Base-by-base conservation (phyloP, 2,329 filamentous ascomycete species). In the Xylaria sp. region DNA sequence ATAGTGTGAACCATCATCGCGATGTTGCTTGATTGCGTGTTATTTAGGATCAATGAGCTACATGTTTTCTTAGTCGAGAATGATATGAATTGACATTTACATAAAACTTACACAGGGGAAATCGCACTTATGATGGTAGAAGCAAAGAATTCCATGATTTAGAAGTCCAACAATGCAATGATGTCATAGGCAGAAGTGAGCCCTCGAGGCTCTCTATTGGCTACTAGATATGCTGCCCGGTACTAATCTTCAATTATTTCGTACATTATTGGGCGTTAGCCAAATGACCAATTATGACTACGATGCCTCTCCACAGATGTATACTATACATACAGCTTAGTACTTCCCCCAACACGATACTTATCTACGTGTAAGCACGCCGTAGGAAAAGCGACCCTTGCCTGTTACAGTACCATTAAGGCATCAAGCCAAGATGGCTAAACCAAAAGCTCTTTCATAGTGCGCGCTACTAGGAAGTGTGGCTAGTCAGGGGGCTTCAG, bases 161-260 rank as follows among this genome's bases (percentile, higher is more conserved):
- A 46, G 13, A 34, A 20, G 15, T n/a, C 10, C 1, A 20, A 23
- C 23, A 25, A 50, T 15, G 28, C 31, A 41, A 60, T 67, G 65
- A 67, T 65, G 65, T 67, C 65, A 67, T 61, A 1, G 46, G 28
- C 10, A 5, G 31, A 46, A 34, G 54, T 54, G 46, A 50, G 28
- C 37, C 34, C 9, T n/a, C 8, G 39, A n/a, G 23, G 9, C 8
- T 48, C 31, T 23, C 46, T 8, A 23, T 37, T 37, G 34, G 20
- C n/a, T 41, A 25, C 12, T 41, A 25, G 20, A 2, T 41, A 23
- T 15, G 10, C 23, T 12, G 28, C 28, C n/a, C 15, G 25, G n/a
- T 28, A 10, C 37, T 31, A 46, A 23, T 15, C 34, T 44, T 4
- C 46, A 12, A 20, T 23, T 39, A 41, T 39, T 23, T 15, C 64